Base-by-base conservation (phyloP, 805 yeast genomes). In the Yarrowia sp. region DNA sequence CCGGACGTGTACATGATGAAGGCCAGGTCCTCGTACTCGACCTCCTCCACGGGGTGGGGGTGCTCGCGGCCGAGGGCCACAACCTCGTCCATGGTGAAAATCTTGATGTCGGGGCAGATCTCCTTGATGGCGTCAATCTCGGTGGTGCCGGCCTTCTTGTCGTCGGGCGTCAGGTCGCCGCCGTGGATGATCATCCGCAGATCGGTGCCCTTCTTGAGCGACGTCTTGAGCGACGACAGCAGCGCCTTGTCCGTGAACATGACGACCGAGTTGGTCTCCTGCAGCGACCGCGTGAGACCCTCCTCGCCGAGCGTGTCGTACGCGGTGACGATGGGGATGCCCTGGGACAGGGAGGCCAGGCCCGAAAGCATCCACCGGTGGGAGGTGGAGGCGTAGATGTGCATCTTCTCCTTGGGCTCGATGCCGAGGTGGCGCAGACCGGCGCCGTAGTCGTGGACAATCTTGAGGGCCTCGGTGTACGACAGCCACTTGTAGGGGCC, bases 291-390 rank as follows among this genome's bases (percentile, higher is more conserved):
- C 63, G 86, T 87, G 38, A 69, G 64, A 22, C 97, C 97, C 35
- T 81, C 80, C 74, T 90, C 96, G 63, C 97, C 97, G 67, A 92
- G 80, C 42, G 97, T 90, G 74, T 92, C 97, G 74, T 94, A 94
- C 36, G 99, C 98, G 14, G 99, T 94, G 39, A 91, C 98, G 63
- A 88, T 81, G 22, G 98, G 88, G 64, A 94, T 86, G 55, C 81
- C 76, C 74, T 90, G 97, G 59, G 91, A 78, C 68, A 84, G 83
- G 60, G 90, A 81, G 14, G 92, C 97, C 63, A 90, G 73, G 66
- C 84, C 93, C 31, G 89, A 82, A 76, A 89, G 88, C 90, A 93
- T 83, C 98, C 98, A 93, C 71, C 84, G 84, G 62, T 83, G 86
- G 14, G 96, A 88, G 13, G 99, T 94, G 19, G 88, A 74, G 24